These are phyloP conservation scores for Rhododendron henanense DNA, from an alignment of 148 eudicot species.

Conservation along the genomic window DNA sequence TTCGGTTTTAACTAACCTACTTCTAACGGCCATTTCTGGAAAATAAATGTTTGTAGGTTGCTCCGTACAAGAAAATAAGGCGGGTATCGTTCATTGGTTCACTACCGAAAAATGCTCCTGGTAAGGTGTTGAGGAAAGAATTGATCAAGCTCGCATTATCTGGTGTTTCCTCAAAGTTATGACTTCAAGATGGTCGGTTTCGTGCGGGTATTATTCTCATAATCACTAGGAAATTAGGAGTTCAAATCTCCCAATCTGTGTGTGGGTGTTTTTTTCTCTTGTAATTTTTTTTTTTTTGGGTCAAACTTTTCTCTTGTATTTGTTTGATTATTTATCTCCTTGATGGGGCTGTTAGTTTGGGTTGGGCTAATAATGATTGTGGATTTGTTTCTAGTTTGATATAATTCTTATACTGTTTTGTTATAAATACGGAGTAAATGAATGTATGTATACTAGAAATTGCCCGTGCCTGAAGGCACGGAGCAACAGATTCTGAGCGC, in stretches of 20 bases:
- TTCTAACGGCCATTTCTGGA: not conserved
- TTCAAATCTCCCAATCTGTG: not conserved
- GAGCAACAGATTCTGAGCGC: too few species aligned
- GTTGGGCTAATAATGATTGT: not conserved
- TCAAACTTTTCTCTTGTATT: too few species aligned
- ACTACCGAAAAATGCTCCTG: conserved; percentile 29
- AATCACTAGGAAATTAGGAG: too few species aligned
- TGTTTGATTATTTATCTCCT: too few species aligned
- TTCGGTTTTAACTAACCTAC: not conserved
- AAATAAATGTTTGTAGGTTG: conserved; percentile 20
- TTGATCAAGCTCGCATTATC: conserved; percentile 16
- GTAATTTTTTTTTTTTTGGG: not conserved
- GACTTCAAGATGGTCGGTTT: not conserved
- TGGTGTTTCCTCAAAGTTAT: conserved; percentile 7
- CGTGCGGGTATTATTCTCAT: too few species aligned
- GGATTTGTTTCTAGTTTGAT: not conserved
- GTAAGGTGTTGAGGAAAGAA: conserved; percentile 28
- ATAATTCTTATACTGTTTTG: too few species aligned
- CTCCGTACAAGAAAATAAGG: conserved; percentile 33
- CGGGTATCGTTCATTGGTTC: conserved; percentile 19
- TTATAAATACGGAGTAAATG: too few species aligned
- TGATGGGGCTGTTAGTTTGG: not conserved
- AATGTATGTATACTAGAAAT: too few species aligned
- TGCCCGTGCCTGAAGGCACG: too few species aligned
- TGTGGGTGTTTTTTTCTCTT: not conserved